Evolutionary conservation across 371 early-diverging fungal genomes (phyloP), one percentile per base, ranked within the genome.

Genomic region (Zancudomyces culisetae): DNA sequence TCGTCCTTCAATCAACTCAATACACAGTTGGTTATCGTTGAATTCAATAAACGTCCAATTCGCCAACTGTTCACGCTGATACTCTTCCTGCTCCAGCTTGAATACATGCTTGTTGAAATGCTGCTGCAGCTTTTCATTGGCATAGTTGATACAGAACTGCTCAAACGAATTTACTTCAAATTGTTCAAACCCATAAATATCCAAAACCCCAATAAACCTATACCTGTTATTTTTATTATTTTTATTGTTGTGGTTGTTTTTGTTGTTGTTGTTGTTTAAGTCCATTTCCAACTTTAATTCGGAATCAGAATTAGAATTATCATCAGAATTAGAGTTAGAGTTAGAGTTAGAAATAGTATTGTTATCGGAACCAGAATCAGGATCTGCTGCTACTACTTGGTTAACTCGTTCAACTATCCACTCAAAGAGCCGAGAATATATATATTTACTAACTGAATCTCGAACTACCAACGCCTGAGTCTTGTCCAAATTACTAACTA

Each of bases 101-200:
- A 96, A 90, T 54, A 90, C 88, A 53, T 86, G 84, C 59, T 79
- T 80, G 70, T 87, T 88, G 59, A 97, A 97, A 69, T 91, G 67
- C 63, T 98, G 98, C 69, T 99, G 96, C 49, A 97, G 71, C 71
- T 93, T 95, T 66, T 87, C 97, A 65, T 88, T 98, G 54, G 94
- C 94, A 71, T 84, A 98, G 75, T 90, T 99, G 70, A 98, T 96
- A 75, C 98, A 96, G 66, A 99, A 90, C 74, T 99, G 98, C 69
- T 99, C 99, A 65, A 98, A 99, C 6, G 91, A 90, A 70, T 99
- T 99, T 69, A 80, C 83, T 67, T 90, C 79, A 64, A 96, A 96
- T 58, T 97, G 95, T 67, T 89, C 90, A 72, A 92, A 90, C 57
- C 98, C 90, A 63, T 90, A 88, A 68, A 94, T 87, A 83, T 98